A percentile compares a stretch with the other conserved stretches of the same genome.
Conservation (phyloP, 1,284 basidiomycete species). For the Boletus smithii region DNA sequence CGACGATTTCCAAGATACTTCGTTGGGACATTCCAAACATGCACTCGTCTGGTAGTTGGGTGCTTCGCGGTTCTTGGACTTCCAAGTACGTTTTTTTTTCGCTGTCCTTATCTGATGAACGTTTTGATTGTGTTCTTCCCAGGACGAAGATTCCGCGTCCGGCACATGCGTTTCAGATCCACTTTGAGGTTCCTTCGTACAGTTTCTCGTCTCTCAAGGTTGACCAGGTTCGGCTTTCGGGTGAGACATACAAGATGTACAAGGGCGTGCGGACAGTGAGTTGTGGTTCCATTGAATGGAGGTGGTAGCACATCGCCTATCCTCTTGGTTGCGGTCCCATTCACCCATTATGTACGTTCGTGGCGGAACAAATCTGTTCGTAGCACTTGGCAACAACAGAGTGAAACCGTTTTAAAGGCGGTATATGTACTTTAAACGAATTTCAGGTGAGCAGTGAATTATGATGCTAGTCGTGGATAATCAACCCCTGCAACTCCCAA, state of each 20-base stretch:
- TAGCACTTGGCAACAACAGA: too few species aligned
- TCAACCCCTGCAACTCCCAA: constrained; percentile 2
- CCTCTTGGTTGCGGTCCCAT: too few species aligned
- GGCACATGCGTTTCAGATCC: constrained; percentile 68
- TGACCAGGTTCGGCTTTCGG: constrained; percentile 79
- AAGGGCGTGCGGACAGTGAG: constrained; percentile 70
- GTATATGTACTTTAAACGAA: constrained; percentile 11
- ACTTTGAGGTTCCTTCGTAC: constrained; percentile 70
- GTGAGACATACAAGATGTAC: constrained; percentile 81
- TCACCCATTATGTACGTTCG: too few species aligned
- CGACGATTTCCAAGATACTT: too few species aligned
- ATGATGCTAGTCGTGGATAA: constrained; percentile 13
- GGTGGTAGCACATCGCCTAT: constrained; percentile 48
- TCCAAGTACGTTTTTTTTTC: constrained; percentile 48
- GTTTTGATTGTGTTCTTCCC: background rate
- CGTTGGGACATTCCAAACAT: constrained; percentile 76
- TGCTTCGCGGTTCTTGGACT: constrained; percentile 73
- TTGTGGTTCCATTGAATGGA: constrained; percentile 67
- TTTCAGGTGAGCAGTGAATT: constrained; percentile 26
- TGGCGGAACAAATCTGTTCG: too few species aligned
- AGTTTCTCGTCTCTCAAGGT: constrained; percentile 81
- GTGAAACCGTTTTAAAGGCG: constrained; percentile 3
- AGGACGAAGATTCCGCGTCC: constrained; percentile 47
- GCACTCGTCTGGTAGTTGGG: constrained; percentile 66
- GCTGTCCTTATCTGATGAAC: background rate